Evolutionary conservation across 164 flowering plant species (phyloP), one percentile per base, ranked within the genome.

Genomic region (Stephania cephalantha): DNA sequence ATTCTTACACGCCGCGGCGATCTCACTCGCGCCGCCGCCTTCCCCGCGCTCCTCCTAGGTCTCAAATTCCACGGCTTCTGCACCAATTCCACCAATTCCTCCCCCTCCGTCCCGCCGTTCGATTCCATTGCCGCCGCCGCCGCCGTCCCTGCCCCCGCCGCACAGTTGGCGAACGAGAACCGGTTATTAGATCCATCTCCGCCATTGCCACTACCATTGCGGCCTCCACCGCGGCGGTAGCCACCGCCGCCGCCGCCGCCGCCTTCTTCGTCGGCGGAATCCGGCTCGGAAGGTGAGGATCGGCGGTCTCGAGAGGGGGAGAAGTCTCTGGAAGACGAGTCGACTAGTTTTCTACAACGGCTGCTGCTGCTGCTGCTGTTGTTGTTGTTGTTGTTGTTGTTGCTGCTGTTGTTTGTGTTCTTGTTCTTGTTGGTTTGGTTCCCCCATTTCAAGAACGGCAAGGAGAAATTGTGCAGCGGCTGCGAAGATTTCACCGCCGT

Each of bases 11-110:
- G 44, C 77, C 5, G 78, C 78, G 55, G 79, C 87, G 69, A n/a
- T 53, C 45, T 77, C 83, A 45, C 15, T 71, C 68, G 90, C 86
- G 25, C 25, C 25, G 25, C 25, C 20, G 81, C 79, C 81, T 86
- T 86, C 52, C 81, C 79, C 52, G 83, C 87, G 13, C 87, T 90
- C 61, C 90, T 79, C 83, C 97, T 80, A n/a, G 89, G 90, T 82
- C 98, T 83, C 78, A 91, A 84, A 83, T 89, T 91, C 93, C 93
- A 90, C 67, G 92, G 96, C 81, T 83, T 77, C 53, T 55, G 73
- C 45, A 72, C 77, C 64, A 70, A 75, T 72, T 68, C n/a, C 52
- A 53, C 76, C 52, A 31, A 70, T 7, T 29, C 20, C 77, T 15
- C 72, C 83, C 64, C 50, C 86, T 8, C 85, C 42, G 42, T 4